Evolutionary conservation across 169 alveolate species (phyloP), one percentile per base, ranked within the genome.

Genomic region (Blepharisma undulans): DNA sequence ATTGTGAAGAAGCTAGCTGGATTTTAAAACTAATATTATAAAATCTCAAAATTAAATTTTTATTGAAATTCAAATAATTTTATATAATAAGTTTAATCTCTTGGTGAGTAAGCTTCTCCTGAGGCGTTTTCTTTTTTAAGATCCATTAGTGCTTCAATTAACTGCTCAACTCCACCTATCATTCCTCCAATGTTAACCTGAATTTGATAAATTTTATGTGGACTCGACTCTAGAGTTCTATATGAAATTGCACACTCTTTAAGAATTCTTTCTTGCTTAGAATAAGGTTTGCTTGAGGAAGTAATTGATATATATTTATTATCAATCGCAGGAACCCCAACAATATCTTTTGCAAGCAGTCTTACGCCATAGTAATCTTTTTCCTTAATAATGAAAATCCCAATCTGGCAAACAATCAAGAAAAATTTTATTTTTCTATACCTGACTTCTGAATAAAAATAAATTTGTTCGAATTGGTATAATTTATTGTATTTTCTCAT

Each of bases 281-380:
- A 48, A 5, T 48, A 48, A 48, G 66, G 66, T 48, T 48, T 48
- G 12, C 66, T 48, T 48, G 66, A 10, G 66, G 66, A 48, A 48
- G 66, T 48, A 48, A 48, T 48, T 5, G 66, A 48, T 3, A 48
- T 48, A 48, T 48, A 48, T 48, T 48, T 48, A 48, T 48, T 48
- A 48, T 48, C 66, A 48, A 48, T 48, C 14, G 66, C 66, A 48
- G 66, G 66, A 48, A 48, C 66, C 14, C 66, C 66, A 48, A 48
- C 80, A 25, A 78, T 25, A 78, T 78, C 29, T 32, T 32, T 78
- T 78, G 29, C 34, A 10, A 33, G 89, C 12, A 82, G 27, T 4
- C 27, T 33, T 21, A 82, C 48, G 16, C 89, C 89, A 48, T 82
- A 22, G 36, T 22, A 82, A 30, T 82, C 89, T 59, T 86, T 60